Base-by-base conservation (phyloP, 2,329 filamentous ascomycete species). In the Lachnellula willkommii region DNA sequence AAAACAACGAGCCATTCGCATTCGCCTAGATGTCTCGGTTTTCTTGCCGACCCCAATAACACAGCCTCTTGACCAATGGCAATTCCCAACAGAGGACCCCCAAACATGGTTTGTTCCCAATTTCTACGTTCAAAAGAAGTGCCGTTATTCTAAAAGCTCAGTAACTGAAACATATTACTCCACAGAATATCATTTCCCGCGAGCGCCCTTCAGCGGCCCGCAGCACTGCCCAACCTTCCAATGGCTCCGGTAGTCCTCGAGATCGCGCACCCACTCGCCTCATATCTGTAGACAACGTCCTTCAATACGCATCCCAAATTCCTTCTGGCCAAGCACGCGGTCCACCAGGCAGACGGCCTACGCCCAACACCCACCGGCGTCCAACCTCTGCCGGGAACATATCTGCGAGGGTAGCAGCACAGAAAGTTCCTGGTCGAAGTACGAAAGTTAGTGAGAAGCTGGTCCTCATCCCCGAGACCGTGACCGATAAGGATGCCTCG, bases 381-480 rank as follows among this genome's bases (percentile, higher is more conserved):
- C 73, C 65, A 72, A 79, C 42, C 70, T 70, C 65, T 72, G 78
- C 65, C 1, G 66, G 69, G 3, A 63, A 65, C 5, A 72, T 74
- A 11, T 73, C 74, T 11, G 69, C 77, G 39, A 74, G 65, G 55
- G 63, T 68, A 60, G 62, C 65, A 9, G 66, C 75, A 76, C 52
- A 80, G 79, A 59, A 74, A 76, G 65, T 96, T 63, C 94, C 93
- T 0, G 87, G 90, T 5, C 83, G 94, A 52, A 95, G 91, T 39
- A 95, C 90, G 28, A 96, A 97, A 72, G 87, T 95, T 61, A 96
- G 90, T 71, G 90, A 97, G 75, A 97, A 97, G 74, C 79, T 99
- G n/a, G 94, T 99, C 0, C 77, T 97, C 37, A 79, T 99, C 14
- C 94, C 94, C 1, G 93, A 96, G 68, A 88, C 94, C 0, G 93